phyloP scores from a whole-genome alignment of 2,329 filamentous ascomycete genomes.

The Aspergillus vadensis region DNA sequence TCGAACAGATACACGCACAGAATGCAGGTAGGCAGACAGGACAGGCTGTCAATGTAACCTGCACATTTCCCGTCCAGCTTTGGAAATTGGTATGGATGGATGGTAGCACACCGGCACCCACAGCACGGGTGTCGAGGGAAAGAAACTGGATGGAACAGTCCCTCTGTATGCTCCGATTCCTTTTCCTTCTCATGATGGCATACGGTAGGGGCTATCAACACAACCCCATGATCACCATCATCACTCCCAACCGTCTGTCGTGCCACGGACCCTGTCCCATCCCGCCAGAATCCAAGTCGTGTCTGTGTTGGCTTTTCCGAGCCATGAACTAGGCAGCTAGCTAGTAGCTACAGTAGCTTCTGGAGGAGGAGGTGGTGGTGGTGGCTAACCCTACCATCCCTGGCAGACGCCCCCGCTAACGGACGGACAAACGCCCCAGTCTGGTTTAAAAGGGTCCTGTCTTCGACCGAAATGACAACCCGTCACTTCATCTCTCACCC shows the following conservation, averaged over 20 bases:
- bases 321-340: not conserved
- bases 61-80: not conserved
- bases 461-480: not conserved
- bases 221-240: no score
- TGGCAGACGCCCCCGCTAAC: not conserved
- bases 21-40: not conserved
- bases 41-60: not conserved
- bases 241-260: not conserved
- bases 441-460: not conserved
- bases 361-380: not conserved
- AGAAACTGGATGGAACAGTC: not conserved
- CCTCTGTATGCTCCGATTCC: not conserved
- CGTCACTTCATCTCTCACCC: not conserved
- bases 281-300: not conserved
- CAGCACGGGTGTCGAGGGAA: not conserved
- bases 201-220: no score
- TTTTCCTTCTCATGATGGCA: not conserved
- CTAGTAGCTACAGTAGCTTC: no score
- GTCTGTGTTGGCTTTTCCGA: not conserved
- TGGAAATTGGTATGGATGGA: not conserved
- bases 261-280: not conserved
- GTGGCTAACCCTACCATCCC: not conserved
- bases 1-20: not conserved
- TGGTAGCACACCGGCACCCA: not conserved
- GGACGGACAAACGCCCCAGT: not conserved